phyloP scores from a whole-genome alignment of 129 eudicot species.

The Cynara cardunculus region DNA sequence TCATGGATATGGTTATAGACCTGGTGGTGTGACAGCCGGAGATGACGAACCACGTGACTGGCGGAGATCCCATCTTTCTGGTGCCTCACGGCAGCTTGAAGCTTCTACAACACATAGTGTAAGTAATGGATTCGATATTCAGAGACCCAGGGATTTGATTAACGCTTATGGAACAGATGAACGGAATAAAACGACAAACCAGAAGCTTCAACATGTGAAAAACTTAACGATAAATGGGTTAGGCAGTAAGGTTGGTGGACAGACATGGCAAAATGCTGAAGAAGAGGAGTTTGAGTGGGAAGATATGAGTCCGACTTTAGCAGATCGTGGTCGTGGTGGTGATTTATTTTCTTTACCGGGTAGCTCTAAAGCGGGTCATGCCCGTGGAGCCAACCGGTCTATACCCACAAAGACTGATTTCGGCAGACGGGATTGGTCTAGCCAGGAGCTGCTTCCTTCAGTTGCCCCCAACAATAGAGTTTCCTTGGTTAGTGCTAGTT shows the following conservation, averaged over 20 bases:
- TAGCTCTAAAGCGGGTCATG: constrained; percentile 31
- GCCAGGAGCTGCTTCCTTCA: constrained; percentile 31
- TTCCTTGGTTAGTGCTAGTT: constrained; percentile 26
- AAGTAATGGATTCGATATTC: constrained; percentile 48
- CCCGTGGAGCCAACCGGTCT: constrained; percentile 30
- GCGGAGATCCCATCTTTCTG: constrained; percentile 36
- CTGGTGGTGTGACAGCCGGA: constrained; percentile 28
- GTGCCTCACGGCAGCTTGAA: constrained; percentile 23
- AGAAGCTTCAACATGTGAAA: constrained; percentile 29
- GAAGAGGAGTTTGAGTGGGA: constrained; percentile 98
- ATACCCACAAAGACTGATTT: constrained; percentile 35
- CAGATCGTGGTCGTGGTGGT: constrained; percentile 32
- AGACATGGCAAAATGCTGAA: constrained; percentile 83
- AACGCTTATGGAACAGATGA: constrained; percentile 92
- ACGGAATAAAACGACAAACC: constrained; percentile 43
- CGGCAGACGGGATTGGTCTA: constrained; percentile 47
- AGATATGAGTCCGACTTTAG: constrained; percentile 75
- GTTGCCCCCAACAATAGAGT: constrained; percentile 30
- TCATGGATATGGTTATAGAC: constrained; percentile 43
- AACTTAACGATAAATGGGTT: constrained; percentile 30
- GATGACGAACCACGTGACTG: constrained; percentile 46
- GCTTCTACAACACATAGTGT: constrained; percentile 1
- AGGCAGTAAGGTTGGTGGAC: constrained; percentile 32
- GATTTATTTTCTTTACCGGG: constrained; percentile 33
- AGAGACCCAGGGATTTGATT: constrained; percentile 86